A percentile compares a stretch with the other conserved stretches of the same genome.
These are phyloP conservation scores for Phytophthora rubi DNA, from an alignment of 352 stramenopile species.

Conservation along the genomic window DNA sequence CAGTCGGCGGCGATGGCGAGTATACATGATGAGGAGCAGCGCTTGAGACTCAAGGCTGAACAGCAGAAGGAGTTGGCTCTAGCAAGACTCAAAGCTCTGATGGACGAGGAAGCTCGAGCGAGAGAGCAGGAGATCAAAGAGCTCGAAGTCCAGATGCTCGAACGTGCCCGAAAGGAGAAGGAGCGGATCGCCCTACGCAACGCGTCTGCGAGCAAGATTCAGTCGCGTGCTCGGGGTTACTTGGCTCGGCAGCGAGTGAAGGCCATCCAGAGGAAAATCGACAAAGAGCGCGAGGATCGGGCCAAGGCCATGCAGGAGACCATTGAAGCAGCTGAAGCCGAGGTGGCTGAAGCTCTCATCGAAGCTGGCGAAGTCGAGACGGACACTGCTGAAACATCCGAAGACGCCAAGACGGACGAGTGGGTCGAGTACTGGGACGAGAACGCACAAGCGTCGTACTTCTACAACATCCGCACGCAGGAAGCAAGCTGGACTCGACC, in stretches of 20 bases:
- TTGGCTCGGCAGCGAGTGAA: slow-evolving; percentile 63
- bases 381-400: slow-evolving; percentile 10
- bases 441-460: slow-evolving; percentile 88
- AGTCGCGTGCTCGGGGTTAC: slow-evolving; percentile 59
- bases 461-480: slow-evolving; percentile 89
- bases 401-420: slow-evolving; percentile 48
- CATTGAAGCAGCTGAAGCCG: slow-evolving; percentile 64
- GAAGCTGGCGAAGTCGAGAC: slow-evolving; percentile 22
- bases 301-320: slow-evolving; percentile 61
- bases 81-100: slow-evolving; percentile 65
- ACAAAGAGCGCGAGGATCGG: slow-evolving; percentile 66
- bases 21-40: slow-evolving; percentile 67
- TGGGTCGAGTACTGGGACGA: slow-evolving; percentile 94
- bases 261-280: slow-evolving; percentile 66
- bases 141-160: slow-evolving; percentile 78
- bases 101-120: slow-evolving; percentile 72
- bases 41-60: slow-evolving; percentile 55
- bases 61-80: slow-evolving; percentile 77
- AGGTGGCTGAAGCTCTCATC: slow-evolving; percentile 54
- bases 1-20: slow-evolving; percentile 59
- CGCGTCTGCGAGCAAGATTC: slow-evolving; percentile 61
- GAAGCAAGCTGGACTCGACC: slow-evolving; percentile 87
- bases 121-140: slow-evolving; percentile 76
- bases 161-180: slow-evolving; percentile 72
- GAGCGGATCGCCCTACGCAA: slow-evolving; percentile 58